Evolutionary conservation across 768 basidiomycete species (phyloP), one percentile per base, ranked within the genome.

Genomic region (Goffeauzyma gilvescens): DNA sequence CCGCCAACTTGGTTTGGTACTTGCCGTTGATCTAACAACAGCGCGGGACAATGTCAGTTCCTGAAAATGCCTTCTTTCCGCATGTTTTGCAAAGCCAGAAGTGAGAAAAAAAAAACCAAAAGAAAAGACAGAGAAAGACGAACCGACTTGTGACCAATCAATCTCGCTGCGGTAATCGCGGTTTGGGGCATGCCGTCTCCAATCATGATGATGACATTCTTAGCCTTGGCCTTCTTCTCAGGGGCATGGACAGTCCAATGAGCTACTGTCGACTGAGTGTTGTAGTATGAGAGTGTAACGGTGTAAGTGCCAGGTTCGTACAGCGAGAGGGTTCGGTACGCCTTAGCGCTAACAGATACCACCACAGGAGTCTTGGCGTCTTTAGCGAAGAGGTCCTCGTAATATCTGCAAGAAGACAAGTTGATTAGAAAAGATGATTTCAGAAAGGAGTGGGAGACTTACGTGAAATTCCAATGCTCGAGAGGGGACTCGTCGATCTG

Each of bases 121-220:
- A n/a, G n/a, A n/a, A n/a, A n/a, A n/a, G n/a, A n/a, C n/a, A n/a
- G n/a, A n/a, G n/a, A n/a, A n/a, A n/a, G n/a, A n/a, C n/a, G n/a
- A n/a, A n/a, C 52, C n/a, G n/a, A 55, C 54, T 66, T 67, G 59
- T 67, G 66, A 1, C 56, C 65, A 12, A 67, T 45, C 28, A 67
- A 46, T 9, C 66, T 53, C 7, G 66, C 66, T 23, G 66, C 66
- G 8, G 63, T 58, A 36, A 63, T 50, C 59, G 38, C 33, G 18
- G 45, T 38, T 18, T 42, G 40, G 2, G 51, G 38, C 46, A 48
- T 50, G 18, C 57, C 55, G 32, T 61, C 59, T 6, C 61, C 61
- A 21, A 67, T 49, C 42, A 67, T 62, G 31, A 67, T 43, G 44
- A 65, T 60, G 23, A 64, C 53, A 44, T 66, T 66, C 58, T 66